phyloP scores from a whole-genome alignment of 768 basidiomycete species.

The Hericium coralloides region DNA sequence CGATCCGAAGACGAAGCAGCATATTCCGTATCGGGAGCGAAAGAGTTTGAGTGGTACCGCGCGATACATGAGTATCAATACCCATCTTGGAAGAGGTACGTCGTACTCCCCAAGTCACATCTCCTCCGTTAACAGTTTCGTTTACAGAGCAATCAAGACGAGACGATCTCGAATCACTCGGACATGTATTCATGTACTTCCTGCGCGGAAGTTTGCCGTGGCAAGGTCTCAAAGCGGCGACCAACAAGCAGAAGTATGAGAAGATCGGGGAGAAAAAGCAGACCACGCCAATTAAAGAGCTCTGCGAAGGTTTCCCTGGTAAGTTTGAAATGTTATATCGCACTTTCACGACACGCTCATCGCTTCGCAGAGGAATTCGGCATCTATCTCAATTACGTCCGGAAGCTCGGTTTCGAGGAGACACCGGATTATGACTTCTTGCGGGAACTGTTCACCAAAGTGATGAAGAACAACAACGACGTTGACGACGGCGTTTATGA shows the following conservation, averaged over 20 bases:
- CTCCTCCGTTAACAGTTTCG: not conserved
- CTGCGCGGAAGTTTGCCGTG: conserved; percentile 93
- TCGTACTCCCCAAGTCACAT: conserved; percentile 6
- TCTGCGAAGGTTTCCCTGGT: conserved; percentile 95
- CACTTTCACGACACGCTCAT: not conserved
- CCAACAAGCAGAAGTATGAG: conserved; percentile 99
- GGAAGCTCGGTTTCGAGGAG: conserved; percentile 98
- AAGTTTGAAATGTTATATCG: conserved; percentile 16
- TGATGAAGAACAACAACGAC: conserved; percentile 86
- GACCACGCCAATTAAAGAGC: conserved; percentile 93
- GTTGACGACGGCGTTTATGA: conserved; percentile 91
- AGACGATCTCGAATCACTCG: conserved; percentile 97
- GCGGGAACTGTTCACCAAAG: conserved; percentile 88
- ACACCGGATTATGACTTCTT: conserved; percentile 98
- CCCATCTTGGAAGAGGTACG: conserved; percentile 91
- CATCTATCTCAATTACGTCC: conserved; percentile 98
- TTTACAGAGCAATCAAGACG: conserved; percentile 76
- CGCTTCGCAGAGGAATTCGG: conserved; percentile 79
- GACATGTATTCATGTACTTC: conserved; percentile 99
- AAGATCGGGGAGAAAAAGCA: conserved; percentile 99
- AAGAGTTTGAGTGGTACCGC: conserved; percentile 97
- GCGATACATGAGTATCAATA: conserved; percentile 99
- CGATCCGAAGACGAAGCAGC: conserved; percentile 98
- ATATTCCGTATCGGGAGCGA: conserved; percentile 97
- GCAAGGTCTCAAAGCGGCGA: conserved; percentile 99